A percentile compares a stretch with the other conserved stretches of the same genome.
phyloP scores from a whole-genome alignment of 805 yeast genomes.

The Spathaspora hagerdaliae region DNA sequence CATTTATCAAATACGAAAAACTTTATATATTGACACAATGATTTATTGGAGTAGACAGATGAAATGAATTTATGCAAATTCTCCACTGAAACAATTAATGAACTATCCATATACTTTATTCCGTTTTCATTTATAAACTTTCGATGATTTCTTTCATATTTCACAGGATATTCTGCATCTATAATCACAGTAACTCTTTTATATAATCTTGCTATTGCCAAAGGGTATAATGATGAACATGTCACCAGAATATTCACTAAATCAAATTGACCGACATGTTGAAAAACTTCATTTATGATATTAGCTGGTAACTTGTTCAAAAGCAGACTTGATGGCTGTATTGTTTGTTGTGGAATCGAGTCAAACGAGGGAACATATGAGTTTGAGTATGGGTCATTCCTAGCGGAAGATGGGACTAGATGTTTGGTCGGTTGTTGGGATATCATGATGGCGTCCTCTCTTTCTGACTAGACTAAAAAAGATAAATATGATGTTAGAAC shows the following conservation, averaged over 20 bases:
- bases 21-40: constrained; percentile 18
- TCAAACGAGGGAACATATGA: background rate
- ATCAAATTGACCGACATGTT: constrained; percentile 29
- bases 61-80: constrained; percentile 16
- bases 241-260: constrained; percentile 21
- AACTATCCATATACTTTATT: constrained; percentile 24
- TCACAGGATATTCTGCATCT: constrained; percentile 22
- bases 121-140: constrained; percentile 25
- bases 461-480: too few species aligned
- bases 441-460: background rate
- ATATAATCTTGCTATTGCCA: constrained; percentile 23
- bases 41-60: constrained; percentile 14
- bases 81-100: constrained; percentile 18
- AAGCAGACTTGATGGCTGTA: constrained; percentile 10
- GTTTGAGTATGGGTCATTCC: background rate
- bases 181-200: constrained; percentile 26
- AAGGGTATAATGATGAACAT: constrained; percentile 15
- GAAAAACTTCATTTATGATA: constrained; percentile 13
- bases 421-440: background rate
- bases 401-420: background rate
- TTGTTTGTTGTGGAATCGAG: background rate
- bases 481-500: too few species aligned
- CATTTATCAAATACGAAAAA: constrained; percentile 34
- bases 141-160: constrained; percentile 11
- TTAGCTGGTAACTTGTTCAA: constrained; percentile 11